A percentile compares a stretch with the other conserved stretches of the same genome.
These are phyloP conservation scores for Glycine latifolia DNA, from an alignment of 306 rosid species.

Conservation along the genomic window DNA sequence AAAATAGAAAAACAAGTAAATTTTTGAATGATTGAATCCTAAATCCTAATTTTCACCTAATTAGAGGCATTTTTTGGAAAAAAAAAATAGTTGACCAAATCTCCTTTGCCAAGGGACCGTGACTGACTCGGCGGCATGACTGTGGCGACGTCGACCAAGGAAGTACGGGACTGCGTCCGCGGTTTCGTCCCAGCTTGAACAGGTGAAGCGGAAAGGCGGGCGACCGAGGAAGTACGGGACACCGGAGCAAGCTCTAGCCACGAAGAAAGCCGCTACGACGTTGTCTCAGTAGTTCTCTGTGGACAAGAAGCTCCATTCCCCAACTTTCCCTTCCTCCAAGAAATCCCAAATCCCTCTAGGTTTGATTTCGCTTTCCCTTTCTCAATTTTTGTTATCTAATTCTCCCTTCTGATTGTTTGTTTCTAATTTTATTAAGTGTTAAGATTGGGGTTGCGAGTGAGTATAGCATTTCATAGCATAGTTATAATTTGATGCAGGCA, in stretches of 20 bases:
- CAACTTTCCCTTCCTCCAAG: slow-evolving; percentile 61
- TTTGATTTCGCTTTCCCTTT: slow-evolving; percentile 31
- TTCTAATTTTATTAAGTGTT: neutral
- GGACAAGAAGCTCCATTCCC: slow-evolving; percentile 58
- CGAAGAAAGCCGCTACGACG: slow-evolving; percentile 80
- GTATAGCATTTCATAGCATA: neutral
- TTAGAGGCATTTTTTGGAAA: too few relatives aligned
- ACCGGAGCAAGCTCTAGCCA: slow-evolving; percentile 88
- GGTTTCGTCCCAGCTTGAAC: slow-evolving; percentile 66
- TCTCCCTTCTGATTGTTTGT: neutral
- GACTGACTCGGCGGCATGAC: too few relatives aligned
- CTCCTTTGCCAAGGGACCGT: too few relatives aligned
- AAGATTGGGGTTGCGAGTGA: neutral
- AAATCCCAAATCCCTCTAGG: slow-evolving; percentile 75
- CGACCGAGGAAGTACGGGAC: slow-evolving; percentile 91
- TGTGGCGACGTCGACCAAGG: too few relatives aligned
- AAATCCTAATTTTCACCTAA: too few relatives aligned
- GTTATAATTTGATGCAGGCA: slow-evolving; percentile 64
- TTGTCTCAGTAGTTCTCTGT: slow-evolving; percentile 71
- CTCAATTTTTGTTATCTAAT: neutral
- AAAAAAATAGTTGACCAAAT: too few relatives aligned
- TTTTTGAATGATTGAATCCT: too few relatives aligned
- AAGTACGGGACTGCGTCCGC: too few relatives aligned
- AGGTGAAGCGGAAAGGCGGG: slow-evolving; percentile 85
- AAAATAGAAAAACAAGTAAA: too few relatives aligned